Percentiles rank a stretch among this genome's conserved stretches.
These are phyloP conservation scores for Ceratocystis eucalypticola DNA, from an alignment of 2,329 filamentous ascomycete species.

Conservation along the genomic window DNA sequence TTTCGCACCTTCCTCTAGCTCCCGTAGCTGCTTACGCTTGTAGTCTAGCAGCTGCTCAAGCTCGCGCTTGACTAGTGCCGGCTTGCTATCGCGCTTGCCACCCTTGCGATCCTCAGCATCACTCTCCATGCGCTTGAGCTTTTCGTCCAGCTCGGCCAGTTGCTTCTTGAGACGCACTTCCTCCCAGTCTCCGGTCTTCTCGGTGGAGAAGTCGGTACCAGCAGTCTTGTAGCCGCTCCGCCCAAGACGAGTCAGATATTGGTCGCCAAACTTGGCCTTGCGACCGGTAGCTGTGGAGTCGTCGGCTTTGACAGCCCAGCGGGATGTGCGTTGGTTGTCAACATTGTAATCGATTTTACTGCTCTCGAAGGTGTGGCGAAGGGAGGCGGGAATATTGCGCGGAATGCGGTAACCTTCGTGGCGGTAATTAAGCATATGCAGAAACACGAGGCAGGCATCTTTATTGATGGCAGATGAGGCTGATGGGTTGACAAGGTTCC, in stretches of 20 bases:
- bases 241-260: slow-evolving; percentile 83
- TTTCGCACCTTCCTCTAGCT: slow-evolving; percentile 57
- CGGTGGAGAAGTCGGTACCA: slow-evolving; percentile 79
- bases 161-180: slow-evolving; percentile 91
- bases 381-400: slow-evolving; percentile 76
- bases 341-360: slow-evolving; percentile 95
- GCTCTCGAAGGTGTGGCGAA: slow-evolving; percentile 82
- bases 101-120: slow-evolving; percentile 51
- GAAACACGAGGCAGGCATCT: slow-evolving; percentile 83
- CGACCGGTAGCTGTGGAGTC: slow-evolving; percentile 72
- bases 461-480: slow-evolving; percentile 75
- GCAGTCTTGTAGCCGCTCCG: slow-evolving; percentile 66
- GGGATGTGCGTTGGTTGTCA: slow-evolving; percentile 59
- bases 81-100: slow-evolving; percentile 61
- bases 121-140: slow-evolving; percentile 70
- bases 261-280: slow-evolving; percentile 95
- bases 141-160: slow-evolving; percentile 74
- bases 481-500: slow-evolving; percentile 94
- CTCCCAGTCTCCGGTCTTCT: slow-evolving; percentile 91
- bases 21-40: slow-evolving; percentile 68
- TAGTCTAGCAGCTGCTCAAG: slow-evolving; percentile 89
- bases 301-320: slow-evolving; percentile 67
- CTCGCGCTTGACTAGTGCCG: slow-evolving; percentile 85
- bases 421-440: slow-evolving; percentile 91
- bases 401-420: slow-evolving; percentile 94